Evolutionary conservation across 371 early-diverging fungal genomes (phyloP), one percentile per base, ranked within the genome.

Genomic region (Circinella umbellata): DNA sequence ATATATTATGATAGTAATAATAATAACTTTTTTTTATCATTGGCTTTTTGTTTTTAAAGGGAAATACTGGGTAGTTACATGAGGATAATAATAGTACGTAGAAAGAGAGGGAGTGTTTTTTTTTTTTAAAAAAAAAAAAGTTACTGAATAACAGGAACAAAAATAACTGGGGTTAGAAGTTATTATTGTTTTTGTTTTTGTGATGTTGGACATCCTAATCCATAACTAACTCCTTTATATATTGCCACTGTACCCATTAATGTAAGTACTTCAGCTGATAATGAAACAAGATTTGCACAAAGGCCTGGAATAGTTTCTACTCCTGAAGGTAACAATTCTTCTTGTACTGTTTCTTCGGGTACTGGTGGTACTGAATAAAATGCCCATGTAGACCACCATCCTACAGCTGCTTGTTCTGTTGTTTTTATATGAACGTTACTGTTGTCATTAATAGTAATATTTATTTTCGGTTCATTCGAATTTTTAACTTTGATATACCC

Each of bases 161-260:
- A 5, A 18, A 10, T 38, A 38, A 8, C 18, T 4, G 38, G 38
- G 15, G 8, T 8, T 42, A 9, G 3, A 9, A 27, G 27, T 27
- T 27, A 42, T 42, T 42, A 8, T 27, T n/a, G 20, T 27, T 17
- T 9, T 20, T 63, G 63, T 46, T 63, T 53, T 36, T 64, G 65
- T n/a, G 65, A 36, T 48, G 65, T 17, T 48, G 65, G 65, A 53
- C 65, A 48, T 34, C 65, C 65, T 17, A 64, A 37, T 6, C 65
- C 65, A 35, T 64, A 64, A n/a, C 65, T 51, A 4, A 64, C 51
- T 4, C 65, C 65, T 53, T 64, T 64, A 36, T 64, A 64, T 3
- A 64, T 11, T 4, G 65, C 65, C 20, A 49, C 65, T 51, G 65
- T 64, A 15, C 65, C 65, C 65, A 64, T 64, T 11, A 64, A 38